These are phyloP conservation scores for Skeletonema costatum DNA, from an alignment of 108 stramenopile genomes.

Conservation along the genomic window DNA sequence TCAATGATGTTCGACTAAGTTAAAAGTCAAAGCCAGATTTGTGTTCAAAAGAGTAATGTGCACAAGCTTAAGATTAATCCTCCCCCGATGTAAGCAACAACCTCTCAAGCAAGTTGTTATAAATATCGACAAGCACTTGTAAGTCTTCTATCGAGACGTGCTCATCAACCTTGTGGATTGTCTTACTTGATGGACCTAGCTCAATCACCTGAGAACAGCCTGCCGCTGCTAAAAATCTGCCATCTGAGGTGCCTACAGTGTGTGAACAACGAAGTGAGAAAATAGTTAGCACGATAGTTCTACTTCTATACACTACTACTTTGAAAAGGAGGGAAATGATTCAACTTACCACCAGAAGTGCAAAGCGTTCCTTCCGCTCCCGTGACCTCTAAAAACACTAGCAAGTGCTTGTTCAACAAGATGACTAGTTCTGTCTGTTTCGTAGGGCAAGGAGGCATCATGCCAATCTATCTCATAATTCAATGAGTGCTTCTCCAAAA, in stretches of 20 bases:
- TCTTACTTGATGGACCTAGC: not conserved
- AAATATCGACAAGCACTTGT: not conserved
- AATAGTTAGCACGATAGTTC: no score
- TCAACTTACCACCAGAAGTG: constrained; percentile 3
- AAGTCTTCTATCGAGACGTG: not conserved
- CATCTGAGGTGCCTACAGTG: not conserved
- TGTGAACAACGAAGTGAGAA: no score
- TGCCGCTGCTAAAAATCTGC: constrained; percentile 4
- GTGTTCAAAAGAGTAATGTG: no score
- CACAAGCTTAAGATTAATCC: no score
- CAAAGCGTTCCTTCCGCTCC: constrained; percentile 2
- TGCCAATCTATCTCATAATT: constrained; percentile 5
- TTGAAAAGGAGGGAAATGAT: no score
- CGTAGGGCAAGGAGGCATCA: not conserved
- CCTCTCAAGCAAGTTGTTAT: constrained; percentile 1
- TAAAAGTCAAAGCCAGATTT: no score
- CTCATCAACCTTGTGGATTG: constrained; percentile 15
- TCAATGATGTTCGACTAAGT: no score
- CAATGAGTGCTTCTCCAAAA: constrained; percentile 2
- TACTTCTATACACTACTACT: no score
- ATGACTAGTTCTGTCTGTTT: not conserved
- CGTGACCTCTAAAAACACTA: not conserved
- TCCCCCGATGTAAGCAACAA: not conserved
- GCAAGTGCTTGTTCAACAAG: constrained; percentile 4
- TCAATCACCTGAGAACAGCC: constrained; percentile 12